phyloP scores from a whole-genome alignment of 345 rosid species.

The Luvunga scandens region DNA sequence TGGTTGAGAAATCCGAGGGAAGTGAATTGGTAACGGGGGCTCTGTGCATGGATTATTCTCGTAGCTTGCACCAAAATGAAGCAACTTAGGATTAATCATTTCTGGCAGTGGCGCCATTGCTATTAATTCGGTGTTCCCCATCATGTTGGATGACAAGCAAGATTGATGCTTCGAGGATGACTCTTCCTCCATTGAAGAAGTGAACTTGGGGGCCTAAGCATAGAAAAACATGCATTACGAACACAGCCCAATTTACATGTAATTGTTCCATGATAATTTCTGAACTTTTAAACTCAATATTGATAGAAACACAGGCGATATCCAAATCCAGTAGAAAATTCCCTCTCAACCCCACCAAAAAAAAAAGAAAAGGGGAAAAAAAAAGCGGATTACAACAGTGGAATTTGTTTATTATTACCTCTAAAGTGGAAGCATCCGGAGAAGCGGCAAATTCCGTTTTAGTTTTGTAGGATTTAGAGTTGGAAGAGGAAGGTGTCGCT shows the following conservation, averaged over 20 bases:
- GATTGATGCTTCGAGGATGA: constrained; percentile 25
- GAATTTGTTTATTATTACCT: constrained; percentile 21
- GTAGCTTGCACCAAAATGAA: constrained; percentile 24
- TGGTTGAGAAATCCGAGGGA: constrained; percentile 30
- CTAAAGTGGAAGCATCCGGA: constrained; percentile 14
- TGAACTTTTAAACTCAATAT: not conserved
- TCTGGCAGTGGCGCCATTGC: constrained; percentile 33
- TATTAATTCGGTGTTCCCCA: constrained; percentile 19
- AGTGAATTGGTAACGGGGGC: constrained; percentile 12
- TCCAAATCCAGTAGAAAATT: too few relatives aligned
- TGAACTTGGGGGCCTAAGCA: constrained; percentile 32
- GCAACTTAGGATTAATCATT: constrained; percentile 34
- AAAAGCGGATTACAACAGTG: not conserved
- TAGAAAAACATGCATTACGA: not conserved
- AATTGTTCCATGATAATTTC: not conserved
- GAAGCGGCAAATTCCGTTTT: not conserved
- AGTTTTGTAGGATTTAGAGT: constrained; percentile 28
- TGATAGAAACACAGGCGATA: too few relatives aligned
- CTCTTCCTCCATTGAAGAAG: constrained; percentile 41
- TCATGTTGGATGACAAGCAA: constrained; percentile 28
- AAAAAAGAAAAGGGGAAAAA: not conserved
- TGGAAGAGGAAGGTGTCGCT: constrained; percentile 38
- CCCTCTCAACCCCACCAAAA: not conserved
- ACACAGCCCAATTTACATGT: not conserved
- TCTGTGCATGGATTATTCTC: constrained; percentile 24